Base-by-base conservation (phyloP, 768 basidiomycete species). In the Dioszegia aurantiaca region DNA sequence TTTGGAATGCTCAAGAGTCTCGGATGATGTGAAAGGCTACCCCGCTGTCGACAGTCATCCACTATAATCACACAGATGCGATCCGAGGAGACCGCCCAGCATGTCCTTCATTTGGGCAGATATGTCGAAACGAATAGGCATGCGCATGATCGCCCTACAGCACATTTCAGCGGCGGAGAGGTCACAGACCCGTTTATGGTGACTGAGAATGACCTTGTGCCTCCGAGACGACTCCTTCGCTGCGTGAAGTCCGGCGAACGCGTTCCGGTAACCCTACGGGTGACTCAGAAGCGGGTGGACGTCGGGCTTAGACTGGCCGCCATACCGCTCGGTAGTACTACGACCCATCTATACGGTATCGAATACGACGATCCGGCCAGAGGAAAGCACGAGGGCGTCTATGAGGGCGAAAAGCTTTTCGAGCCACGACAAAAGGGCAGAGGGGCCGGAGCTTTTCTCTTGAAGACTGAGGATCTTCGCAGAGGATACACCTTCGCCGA, bases 351-450 rank as follows among this genome's bases (percentile, higher is more conserved):
- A 24, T 53, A 53, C n/a, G 94, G 94, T n/a, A 83, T 97, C 45
- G 94, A 98, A 78, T 98, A 93, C 89, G 94, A 98, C 70, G 86
- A 90, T 68, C 82, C 85, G 19, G 59, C 74, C 8, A 83, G 91
- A 56, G 94, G 94, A 26, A 93, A 88, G 74, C 92, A 97, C 73
- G 84, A 87, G 65, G 94, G 94, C 5, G 72, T 80, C 63, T 88
- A 90, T 70, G 85, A 89, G 63, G 87, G 85, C 45, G 82, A 80
- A 61, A 81, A 80, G 39, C 92, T 94, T 77, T 98, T 97, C 74
- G 69, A 78, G 43, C 55, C 58, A 11, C 40, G 58, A 16, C 57
- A 64, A 51, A 37, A 64, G 21, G 73, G 68, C 11, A 21, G 10
- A 14, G 51, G 51, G 23, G 51, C 51, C 4, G 51, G 51, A 16